Evolutionary conservation across 2,329 filamentous ascomycete species (phyloP).

Genomic region (Pseudogymnoascus sp.): DNA sequence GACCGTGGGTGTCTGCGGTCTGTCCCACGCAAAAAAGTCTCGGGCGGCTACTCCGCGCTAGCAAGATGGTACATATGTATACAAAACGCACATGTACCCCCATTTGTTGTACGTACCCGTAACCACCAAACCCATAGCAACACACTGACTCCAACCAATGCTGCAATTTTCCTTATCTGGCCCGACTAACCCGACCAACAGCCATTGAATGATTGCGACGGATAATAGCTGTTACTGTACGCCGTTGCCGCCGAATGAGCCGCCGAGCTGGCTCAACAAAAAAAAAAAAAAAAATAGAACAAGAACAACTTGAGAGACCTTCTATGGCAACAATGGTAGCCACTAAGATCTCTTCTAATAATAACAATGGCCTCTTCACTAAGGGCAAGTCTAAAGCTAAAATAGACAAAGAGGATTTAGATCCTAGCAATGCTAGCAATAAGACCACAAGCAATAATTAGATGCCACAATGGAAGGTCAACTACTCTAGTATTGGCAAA

Average conservation of each 20-base stretch:
- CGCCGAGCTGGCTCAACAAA: background rate
- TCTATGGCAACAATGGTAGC: too few species aligned
- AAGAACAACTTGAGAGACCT: too few species aligned
- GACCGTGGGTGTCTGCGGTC: background rate
- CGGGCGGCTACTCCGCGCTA: background rate
- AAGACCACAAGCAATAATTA: too few species aligned
- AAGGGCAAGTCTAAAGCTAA: too few species aligned
- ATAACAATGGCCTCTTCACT: too few species aligned
- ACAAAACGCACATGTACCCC: background rate
- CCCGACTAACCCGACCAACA: background rate
- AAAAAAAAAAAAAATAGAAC: background rate
- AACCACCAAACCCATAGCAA: too few species aligned
- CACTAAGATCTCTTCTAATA: too few species aligned
- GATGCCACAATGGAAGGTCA: too few species aligned
- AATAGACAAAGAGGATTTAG: too few species aligned
- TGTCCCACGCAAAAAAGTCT: conserved; percentile 1
- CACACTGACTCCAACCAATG: background rate
- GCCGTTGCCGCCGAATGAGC: background rate
- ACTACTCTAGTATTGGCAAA: background rate
- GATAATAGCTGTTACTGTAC: background rate
- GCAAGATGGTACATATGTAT: too few species aligned
- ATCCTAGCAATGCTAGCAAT: too few species aligned
- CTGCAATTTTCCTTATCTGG: background rate
- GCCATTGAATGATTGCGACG: background rate
- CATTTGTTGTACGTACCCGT: background rate